Evolutionary conservation across 768 basidiomycete species (phyloP).

Genomic region (Fomitopsis serialis): DNA sequence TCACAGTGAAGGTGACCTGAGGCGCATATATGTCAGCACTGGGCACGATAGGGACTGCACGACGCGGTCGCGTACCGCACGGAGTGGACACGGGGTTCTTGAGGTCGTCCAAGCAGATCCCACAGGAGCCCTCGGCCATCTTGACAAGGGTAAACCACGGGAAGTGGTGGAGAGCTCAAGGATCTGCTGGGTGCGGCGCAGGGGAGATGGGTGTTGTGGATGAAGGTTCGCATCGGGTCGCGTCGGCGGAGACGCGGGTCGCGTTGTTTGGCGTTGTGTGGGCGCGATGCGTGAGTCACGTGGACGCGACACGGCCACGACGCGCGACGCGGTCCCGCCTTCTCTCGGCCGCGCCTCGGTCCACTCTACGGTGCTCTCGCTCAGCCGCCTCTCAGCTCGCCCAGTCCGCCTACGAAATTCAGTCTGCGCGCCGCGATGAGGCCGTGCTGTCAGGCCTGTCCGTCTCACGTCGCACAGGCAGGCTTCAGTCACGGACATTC

Average conservation of each 20-base stretch:
- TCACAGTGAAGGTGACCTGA: conserved; percentile 29
- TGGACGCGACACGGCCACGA: neutral
- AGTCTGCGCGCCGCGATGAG: neutral
- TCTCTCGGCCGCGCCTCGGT: neutral
- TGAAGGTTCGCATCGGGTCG: neutral
- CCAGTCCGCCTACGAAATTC: neutral
- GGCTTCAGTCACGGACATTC: too few relatives aligned
- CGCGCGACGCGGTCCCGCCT: neutral
- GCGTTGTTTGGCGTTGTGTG: neutral
- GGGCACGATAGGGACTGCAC: neutral
- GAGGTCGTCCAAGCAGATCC: conserved; percentile 25
- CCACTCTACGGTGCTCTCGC: neutral
- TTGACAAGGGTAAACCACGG: neutral
- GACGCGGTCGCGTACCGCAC: conserved; percentile 18
- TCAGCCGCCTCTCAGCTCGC: neutral
- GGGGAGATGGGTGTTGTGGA: neutral
- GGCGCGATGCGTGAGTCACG: neutral
- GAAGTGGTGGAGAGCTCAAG: neutral
- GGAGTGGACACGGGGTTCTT: conserved; percentile 25
- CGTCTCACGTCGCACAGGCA: too few relatives aligned
- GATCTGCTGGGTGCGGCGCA: neutral
- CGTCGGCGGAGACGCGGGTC: neutral
- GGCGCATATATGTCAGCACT: neutral
- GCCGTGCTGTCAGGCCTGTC: too few relatives aligned
- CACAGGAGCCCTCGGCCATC: conserved; percentile 3